phyloP scores from a whole-genome alignment of 1,139 yeast species.

The Pichia sp. region DNA sequence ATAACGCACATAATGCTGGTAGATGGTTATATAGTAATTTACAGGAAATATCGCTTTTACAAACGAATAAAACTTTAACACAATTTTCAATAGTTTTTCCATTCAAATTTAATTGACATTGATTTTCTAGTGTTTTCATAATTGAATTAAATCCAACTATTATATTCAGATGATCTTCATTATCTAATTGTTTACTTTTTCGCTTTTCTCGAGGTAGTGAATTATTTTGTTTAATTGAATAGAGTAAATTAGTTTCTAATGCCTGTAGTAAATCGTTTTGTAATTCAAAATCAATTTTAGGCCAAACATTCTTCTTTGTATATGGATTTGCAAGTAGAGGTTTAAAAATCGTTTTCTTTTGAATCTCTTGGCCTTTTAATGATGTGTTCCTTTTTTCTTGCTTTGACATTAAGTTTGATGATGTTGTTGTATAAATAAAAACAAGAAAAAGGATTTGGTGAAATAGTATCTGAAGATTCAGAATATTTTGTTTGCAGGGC shows the following conservation, averaged over 20 bases:
- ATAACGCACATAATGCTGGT: constrained; percentile 45
- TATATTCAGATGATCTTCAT: constrained; percentile 27
- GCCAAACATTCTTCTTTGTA: constrained; percentile 47
- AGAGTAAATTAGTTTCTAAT: constrained; percentile 33
- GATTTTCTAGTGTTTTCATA: constrained; percentile 43
- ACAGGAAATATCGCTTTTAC: constrained; percentile 48
- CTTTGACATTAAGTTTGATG: not conserved
- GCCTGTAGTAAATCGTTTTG: constrained; percentile 38
- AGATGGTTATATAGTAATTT: constrained; percentile 43
- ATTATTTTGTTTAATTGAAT: constrained; percentile 35
- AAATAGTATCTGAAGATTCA: no score
- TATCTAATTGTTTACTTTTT: not conserved
- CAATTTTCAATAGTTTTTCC: constrained; percentile 12
- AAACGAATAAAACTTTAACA: constrained; percentile 44
- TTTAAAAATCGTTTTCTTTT: constrained; percentile 38
- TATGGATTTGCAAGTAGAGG: constrained; percentile 58
- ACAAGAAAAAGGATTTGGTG: not conserved
- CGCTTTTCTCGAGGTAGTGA: constrained; percentile 18
- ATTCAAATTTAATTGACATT: constrained; percentile 31
- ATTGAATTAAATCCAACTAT: constrained; percentile 52
- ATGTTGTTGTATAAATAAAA: not conserved
- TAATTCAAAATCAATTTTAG: constrained; percentile 37
- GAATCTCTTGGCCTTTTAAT: constrained; percentile 12
- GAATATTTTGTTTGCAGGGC: no score
- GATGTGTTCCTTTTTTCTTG: not conserved